Percentiles rank a stretch among this genome's conserved stretches.
Conservation (phyloP, 257 asterid species). For the Linaria vulgaris region DNA sequence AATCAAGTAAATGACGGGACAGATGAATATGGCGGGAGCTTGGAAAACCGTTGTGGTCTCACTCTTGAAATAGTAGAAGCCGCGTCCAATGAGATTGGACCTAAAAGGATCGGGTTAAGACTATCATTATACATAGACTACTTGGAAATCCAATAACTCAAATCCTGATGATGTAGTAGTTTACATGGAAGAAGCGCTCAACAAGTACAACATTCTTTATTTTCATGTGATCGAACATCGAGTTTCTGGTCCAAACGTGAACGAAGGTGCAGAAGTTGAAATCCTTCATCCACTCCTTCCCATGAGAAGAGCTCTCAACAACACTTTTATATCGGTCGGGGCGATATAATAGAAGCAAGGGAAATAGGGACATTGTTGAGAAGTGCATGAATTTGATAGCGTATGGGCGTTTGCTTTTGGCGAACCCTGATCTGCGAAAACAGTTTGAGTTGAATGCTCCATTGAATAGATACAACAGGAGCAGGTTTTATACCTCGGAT, state of each 20-base stretch:
- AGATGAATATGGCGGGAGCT: conserved; percentile 44
- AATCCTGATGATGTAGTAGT: conserved; percentile 32
- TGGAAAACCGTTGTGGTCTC: conserved; percentile 41
- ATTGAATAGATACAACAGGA: too few relatives aligned
- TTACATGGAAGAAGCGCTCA: conserved; percentile 41
- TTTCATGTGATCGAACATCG: conserved; percentile 47
- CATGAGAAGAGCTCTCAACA: conserved; percentile 49
- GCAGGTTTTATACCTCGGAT: too few relatives aligned
- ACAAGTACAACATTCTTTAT: conserved; percentile 33
- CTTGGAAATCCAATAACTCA: conserved; percentile 33
- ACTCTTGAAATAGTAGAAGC: conserved; percentile 39
- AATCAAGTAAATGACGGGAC: conserved; percentile 43
- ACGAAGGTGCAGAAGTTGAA: background rate
- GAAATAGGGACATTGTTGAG: too few relatives aligned
- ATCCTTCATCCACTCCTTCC: conserved; percentile 28
- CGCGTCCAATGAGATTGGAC: conserved; percentile 34
- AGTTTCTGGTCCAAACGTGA: background rate
- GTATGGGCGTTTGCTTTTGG: too few relatives aligned
- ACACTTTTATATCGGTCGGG: too few relatives aligned
- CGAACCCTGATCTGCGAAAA: too few relatives aligned
- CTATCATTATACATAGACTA: conserved; percentile 35
- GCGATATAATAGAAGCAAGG: too few relatives aligned
- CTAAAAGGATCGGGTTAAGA: conserved; percentile 38
- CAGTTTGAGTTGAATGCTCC: too few relatives aligned
- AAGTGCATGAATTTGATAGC: too few relatives aligned